Evolutionary conservation across 352 stramenopile species (phyloP), one percentile per base, ranked within the genome.

Genomic region (Phytophthora europaea): DNA sequence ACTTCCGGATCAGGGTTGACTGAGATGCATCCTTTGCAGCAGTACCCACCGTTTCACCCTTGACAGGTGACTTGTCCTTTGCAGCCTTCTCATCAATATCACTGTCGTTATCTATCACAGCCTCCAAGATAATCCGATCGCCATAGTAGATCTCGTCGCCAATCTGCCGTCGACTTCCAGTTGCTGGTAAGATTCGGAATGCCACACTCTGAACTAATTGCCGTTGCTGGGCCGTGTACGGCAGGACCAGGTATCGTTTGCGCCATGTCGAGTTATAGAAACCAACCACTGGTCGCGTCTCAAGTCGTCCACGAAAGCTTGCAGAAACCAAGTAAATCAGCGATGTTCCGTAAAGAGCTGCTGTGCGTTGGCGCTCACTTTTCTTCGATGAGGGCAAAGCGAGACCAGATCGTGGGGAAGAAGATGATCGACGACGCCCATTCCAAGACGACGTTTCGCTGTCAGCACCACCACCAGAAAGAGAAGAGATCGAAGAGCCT

Each of bases 221-320:
- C 16, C 86, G 75, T 55, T 95, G 86, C 43, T 91, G 83, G 1
- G 86, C 74, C 9, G 88, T 93, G 48, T 90, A 93, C 2, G 88
- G 88, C 28, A 95, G 75, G 26, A 94, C 87, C 6, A 95, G 79
- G 60, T 95, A 95, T n/a, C 89, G 81, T 50, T 94, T 94, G 50
- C 83, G 79, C 89, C 89, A 95, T 23, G 87, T 87, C 23, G 89
- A 94, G 36, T 83, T 92, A 66, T 95, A 95, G 57, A 94, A 78
- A 0, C 89, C 89, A 50, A 95, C 83, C 3, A 92, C 84, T 22
- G 87, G 87, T 23, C 88, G 79, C 15, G 88, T 90, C 53, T 94
- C 83, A 20, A 95, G 79, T 2, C 85, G 84, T n/a, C 88, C 88
- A 31, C 87, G 87, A 40, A 90, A 92, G 23, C 77, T 94, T 38